Evolutionary conservation across 106 monocot genomes (phyloP).

Genomic region (Posidonia australis): DNA sequence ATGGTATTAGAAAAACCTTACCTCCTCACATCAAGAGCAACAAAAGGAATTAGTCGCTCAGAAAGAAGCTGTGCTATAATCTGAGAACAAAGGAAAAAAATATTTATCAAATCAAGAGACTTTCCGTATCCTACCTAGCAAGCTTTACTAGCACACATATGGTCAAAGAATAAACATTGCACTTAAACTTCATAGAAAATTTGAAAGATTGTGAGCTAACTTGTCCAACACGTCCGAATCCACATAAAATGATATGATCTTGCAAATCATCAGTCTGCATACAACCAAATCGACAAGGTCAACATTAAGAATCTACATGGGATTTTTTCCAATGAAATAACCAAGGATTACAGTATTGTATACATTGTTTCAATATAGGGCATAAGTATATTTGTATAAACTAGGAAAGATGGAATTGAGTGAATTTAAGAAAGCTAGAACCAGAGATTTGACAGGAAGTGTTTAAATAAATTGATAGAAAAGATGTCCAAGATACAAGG

Average conservation of each 20-base stretch:
- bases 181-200: neutral
- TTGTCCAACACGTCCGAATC: slow-evolving; percentile 99
- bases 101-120: slow-evolving; percentile 1
- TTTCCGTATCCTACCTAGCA: neutral
- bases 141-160: too few relatives aligned
- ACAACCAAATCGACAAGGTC: neutral
- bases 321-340: neutral
- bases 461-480: too few relatives aligned
- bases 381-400: too few relatives aligned
- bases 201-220: slow-evolving; percentile 19
- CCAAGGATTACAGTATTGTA: neutral
- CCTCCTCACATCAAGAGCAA: slow-evolving; percentile 96
- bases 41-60: slow-evolving; percentile 97
- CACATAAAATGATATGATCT: slow-evolving; percentile 97
- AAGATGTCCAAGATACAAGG: too few relatives aligned
- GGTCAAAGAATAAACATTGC: too few relatives aligned
- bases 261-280: slow-evolving; percentile 94
- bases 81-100: slow-evolving; percentile 24
- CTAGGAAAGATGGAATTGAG: too few relatives aligned
- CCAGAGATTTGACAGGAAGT: too few relatives aligned
- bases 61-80: slow-evolving; percentile 98
- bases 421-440: too few relatives aligned
- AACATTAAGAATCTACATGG: neutral
- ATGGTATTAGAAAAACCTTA: slow-evolving; percentile 7
- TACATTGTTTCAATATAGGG: neutral